Evolutionary conservation across 2,329 filamentous ascomycete species (phyloP), one percentile per base, ranked within the genome.

Genomic region (Fusarium begoniae): DNA sequence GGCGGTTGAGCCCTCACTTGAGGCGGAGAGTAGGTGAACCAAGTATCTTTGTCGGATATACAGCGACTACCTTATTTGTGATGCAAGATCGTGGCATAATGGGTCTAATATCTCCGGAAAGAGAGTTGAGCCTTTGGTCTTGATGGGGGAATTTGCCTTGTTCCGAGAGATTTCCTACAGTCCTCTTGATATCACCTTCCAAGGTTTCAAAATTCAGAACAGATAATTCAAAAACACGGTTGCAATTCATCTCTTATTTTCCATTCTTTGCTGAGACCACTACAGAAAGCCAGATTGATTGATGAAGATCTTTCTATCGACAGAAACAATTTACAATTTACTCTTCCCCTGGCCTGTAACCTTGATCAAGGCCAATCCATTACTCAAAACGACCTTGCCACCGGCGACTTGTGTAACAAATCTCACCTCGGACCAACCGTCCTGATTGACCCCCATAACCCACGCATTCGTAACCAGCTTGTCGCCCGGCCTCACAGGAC

Each of bases 401-500:
- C 63, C 59, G 4, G 35, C 47, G 8, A 66, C 47, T 43, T 66
- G 41, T 35, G 63, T 64, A 12, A 37, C 28, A 13, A 66, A 66
- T 22, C 59, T 66, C n/a, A 66, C 63, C 48, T 66, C 63, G 4
- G 47, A 37, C 59, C 59, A 66, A 5, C n/a, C 59, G 1, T 24
- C 59, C 15, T 66, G 48, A 4, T 55, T 17, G 5, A 10, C 15
- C 5, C 77, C 79, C n/a, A 81, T 78, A 45, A 82, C 77, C 84
- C 84, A 85, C 78, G 85, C 85, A 32, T 81, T 77, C 50, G 83
- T 85, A 72, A 84, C 82, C 5, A 85, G 74, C 47, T 81, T 80
- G 48, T 87, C 85, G 0, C 85, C 85, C 1, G 86, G 85, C 66
- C 85, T 86, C 14, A 87, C 85, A 7, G 85, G 83, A 45, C 81